Conservation (phyloP, 306 rosid species). For the Oxytropis ochrocephala region DNA sequence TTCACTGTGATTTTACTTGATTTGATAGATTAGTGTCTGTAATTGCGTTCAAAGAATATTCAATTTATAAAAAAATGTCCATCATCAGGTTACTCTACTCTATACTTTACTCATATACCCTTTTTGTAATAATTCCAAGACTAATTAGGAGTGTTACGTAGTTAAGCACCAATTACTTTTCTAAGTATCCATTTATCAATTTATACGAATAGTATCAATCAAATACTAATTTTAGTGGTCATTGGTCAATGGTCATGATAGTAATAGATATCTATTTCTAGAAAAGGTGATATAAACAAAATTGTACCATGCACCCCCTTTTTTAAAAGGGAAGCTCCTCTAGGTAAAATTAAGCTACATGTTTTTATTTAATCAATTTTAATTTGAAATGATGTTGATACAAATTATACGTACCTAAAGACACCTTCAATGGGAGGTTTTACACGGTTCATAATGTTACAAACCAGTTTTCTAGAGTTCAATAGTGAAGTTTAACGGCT, state of each 20-base stretch:
- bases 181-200: background rate
- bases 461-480: too few relatives aligned
- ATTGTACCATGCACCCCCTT: background rate
- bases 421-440: too few relatives aligned
- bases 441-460: too few relatives aligned
- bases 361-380: too few relatives aligned
- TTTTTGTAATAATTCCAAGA: slow-evolving; percentile 11
- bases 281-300: background rate
- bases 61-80: too few relatives aligned
- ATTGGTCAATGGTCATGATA: background rate
- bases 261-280: background rate
- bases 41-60: too few relatives aligned
- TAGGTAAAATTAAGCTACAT: background rate
- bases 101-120: background rate
- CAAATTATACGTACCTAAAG: too few relatives aligned
- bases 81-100: background rate
- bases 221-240: background rate
- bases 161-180: background rate
- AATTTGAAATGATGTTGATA: too few relatives aligned
- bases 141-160: background rate
- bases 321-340: background rate
- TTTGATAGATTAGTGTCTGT: too few relatives aligned
- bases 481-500: too few relatives aligned
- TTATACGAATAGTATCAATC: background rate
- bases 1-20: too few relatives aligned